phyloP scores from a whole-genome alignment of 1,284 basidiomycete genomes.

The Dichomitus squalens region DNA sequence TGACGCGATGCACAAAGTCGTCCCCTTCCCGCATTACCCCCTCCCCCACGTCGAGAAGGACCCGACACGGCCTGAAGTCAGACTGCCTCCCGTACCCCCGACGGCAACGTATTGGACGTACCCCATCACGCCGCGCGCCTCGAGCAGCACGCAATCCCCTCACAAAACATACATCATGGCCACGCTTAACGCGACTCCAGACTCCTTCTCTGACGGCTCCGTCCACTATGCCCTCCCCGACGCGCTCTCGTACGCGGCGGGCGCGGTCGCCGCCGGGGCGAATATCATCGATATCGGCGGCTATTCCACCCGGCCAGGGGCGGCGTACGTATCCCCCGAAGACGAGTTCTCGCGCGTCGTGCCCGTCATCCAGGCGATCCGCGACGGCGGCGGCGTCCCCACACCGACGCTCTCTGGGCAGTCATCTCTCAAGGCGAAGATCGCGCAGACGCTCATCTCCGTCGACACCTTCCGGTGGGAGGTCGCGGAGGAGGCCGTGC shows the following conservation, averaged over 20 bases:
- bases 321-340: slow-evolving; percentile 64
- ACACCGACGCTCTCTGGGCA: too few species aligned
- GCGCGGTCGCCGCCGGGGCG: slow-evolving; percentile 57
- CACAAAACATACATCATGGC: slow-evolving; percentile 83
- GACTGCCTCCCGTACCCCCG: slow-evolving; percentile 38
- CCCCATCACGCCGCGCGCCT: slow-evolving; percentile 29
- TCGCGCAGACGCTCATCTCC: slow-evolving; percentile 62
- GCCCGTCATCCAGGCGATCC: slow-evolving; percentile 62
- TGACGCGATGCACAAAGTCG: slow-evolving; percentile 63
- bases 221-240: slow-evolving; percentile 51
- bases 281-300: slow-evolving; percentile 93
- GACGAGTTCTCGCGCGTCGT: slow-evolving; percentile 82
- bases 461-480: slow-evolving; percentile 91
- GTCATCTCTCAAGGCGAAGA: slow-evolving; percentile 22
- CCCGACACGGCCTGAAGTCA: slow-evolving; percentile 11
- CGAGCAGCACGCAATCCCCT: slow-evolving; percentile 24
- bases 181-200: slow-evolving; percentile 93
- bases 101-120: slow-evolving; percentile 62
- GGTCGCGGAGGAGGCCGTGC: slow-evolving; percentile 79
- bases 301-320: slow-evolving; percentile 87
- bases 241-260: slow-evolving; percentile 51
- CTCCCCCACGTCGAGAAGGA: slow-evolving; percentile 21
- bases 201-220: slow-evolving; percentile 95
- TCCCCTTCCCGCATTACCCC: slow-evolving; percentile 62
- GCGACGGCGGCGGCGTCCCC: slow-evolving; percentile 23